phyloP scores from a whole-genome alignment of 495 filamentous ascomycete genomes.

The Chaetomium cochliodes region DNA sequence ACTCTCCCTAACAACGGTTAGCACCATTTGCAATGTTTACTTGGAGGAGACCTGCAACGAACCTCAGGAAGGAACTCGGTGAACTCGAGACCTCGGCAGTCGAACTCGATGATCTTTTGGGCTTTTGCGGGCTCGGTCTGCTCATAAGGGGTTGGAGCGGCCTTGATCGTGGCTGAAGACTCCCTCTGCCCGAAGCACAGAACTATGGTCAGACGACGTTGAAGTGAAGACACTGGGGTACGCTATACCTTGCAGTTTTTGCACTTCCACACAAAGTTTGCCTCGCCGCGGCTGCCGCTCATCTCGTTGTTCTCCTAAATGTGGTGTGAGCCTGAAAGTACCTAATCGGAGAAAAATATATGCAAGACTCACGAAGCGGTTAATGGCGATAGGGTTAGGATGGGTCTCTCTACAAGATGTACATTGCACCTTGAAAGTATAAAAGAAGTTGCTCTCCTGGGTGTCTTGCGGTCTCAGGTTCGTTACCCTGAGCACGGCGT shows the following conservation, averaged over 20 bases:
- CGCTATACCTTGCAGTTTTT: conserved; percentile 74
- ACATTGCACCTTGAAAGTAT: conserved; percentile 96
- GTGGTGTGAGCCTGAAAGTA: background rate
- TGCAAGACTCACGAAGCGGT: conserved; percentile 70
- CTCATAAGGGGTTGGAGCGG: conserved; percentile 66
- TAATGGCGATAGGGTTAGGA: conserved; percentile 82
- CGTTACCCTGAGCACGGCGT: conserved; percentile 63
- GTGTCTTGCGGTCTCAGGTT: conserved; percentile 83
- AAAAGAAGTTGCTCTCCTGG: conserved; percentile 78
- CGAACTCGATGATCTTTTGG: conserved; percentile 80
- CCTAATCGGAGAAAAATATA: background rate
- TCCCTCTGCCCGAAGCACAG: conserved; percentile 45
- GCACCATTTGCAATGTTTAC: background rate
- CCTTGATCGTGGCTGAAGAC: conserved; percentile 64
- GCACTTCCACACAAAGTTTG: conserved; percentile 98
- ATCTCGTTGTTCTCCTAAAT: conserved; percentile 78
- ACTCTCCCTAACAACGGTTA: conserved; percentile 64
- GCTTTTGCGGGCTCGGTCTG: conserved; percentile 64
- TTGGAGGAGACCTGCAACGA: conserved; percentile 21
- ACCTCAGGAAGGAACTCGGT: conserved; percentile 86
- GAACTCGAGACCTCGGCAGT: conserved; percentile 93
- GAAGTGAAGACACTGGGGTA: background rate
- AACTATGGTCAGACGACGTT: background rate
- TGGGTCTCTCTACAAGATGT: conserved; percentile 91
- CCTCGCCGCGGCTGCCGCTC: conserved; percentile 87